Percentiles rank a stretch among this genome's conserved stretches.
Conservation (phyloP, 2,329 filamentous ascomycete genomes). For the Cryphonectria carpinicola region DNA sequence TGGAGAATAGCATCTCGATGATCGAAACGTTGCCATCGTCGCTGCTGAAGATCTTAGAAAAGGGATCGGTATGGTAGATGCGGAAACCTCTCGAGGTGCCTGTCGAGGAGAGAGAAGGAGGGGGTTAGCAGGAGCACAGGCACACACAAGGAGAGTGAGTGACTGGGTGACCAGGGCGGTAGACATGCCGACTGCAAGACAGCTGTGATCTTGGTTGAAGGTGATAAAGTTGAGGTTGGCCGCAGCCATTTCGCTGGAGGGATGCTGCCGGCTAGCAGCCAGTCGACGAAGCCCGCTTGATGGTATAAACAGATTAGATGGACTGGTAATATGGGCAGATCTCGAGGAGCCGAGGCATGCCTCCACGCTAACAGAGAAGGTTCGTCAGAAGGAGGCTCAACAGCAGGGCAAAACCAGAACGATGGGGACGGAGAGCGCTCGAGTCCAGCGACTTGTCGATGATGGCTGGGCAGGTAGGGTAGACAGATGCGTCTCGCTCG, state of each 20-base stretch:
- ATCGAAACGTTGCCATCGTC: conserved; percentile 95
- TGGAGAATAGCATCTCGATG: conserved; percentile 98
- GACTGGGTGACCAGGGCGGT: not conserved
- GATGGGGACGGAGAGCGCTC: not conserved
- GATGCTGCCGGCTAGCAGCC: conserved; percentile 4
- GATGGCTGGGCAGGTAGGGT: not conserved
- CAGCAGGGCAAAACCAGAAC: not conserved
- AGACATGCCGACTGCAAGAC: conserved; percentile 84
- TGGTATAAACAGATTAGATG: not conserved
- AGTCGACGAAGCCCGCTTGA: conserved; percentile 7
- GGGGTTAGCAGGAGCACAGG: conserved; percentile 20
- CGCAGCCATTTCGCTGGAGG: conserved; percentile 58
- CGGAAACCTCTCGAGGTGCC: conserved; percentile 93
- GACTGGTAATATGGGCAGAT: not conserved
- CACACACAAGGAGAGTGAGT: conserved; percentile 2
- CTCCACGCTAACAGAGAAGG: not conserved
- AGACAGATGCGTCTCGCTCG: not conserved
- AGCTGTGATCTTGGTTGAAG: conserved; percentile 99
- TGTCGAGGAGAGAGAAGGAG: conserved; percentile 40
- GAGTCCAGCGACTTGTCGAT: not conserved
- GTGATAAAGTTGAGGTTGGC: conserved; percentile 95
- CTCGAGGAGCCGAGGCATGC: conserved; percentile 5
- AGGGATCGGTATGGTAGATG: conserved; percentile 96
- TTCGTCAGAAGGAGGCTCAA: not conserved
- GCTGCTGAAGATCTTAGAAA: conserved; percentile 91